Percentiles rank a stretch among this genome's conserved stretches.
phyloP scores from a whole-genome alignment of 2,329 filamentous ascomycete genomes.

The Pseudophaeomoniella oleicola region DNA sequence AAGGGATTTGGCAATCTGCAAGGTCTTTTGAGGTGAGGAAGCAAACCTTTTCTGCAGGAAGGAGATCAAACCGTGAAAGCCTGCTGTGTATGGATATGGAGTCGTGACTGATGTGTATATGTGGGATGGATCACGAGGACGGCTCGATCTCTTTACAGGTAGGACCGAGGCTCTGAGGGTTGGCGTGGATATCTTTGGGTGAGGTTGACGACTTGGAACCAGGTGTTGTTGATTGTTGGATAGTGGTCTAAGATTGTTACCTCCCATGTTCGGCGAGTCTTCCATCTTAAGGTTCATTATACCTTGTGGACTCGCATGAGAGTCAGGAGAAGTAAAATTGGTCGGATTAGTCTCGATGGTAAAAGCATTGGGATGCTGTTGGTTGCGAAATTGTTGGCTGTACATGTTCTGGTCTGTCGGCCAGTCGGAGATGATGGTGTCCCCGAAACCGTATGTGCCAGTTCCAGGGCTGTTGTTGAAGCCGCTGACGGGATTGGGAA shows the following conservation, averaged over 20 bases:
- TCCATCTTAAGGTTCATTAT: slow-evolving; percentile 10
- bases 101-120: slow-evolving; percentile 84
- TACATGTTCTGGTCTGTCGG: slow-evolving; percentile 23
- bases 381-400: slow-evolving; percentile 12
- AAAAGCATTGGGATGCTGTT: slow-evolving; percentile 38
- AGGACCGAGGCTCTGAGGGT: slow-evolving; percentile 22
- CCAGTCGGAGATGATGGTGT: slow-evolving; percentile 31
- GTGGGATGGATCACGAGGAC: slow-evolving; percentile 57
- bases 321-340: slow-evolving; percentile 43
- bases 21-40: slow-evolving; percentile 51
- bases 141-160: slow-evolving; percentile 25
- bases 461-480: slow-evolving; percentile 26
- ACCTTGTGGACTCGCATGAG: slow-evolving; percentile 36
- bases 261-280: slow-evolving; percentile 19
- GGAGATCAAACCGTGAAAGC: slow-evolving; percentile 77
- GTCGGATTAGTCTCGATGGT: slow-evolving; percentile 44
- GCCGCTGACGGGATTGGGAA: slow-evolving; percentile 18
- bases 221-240: slow-evolving; percentile 14
- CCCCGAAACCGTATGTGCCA: slow-evolving; percentile 22
- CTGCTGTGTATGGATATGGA: slow-evolving; percentile 79
- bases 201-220: slow-evolving; percentile 18
- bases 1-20: slow-evolving; percentile 75
- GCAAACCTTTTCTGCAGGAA: slow-evolving; percentile 62
- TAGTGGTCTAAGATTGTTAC: neutral
- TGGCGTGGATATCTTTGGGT: slow-evolving; percentile 26